Evolutionary conservation across 805 yeast genomes (phyloP), one percentile per base, ranked within the genome.

Genomic region (Zygosaccharomyces bisporus): DNA sequence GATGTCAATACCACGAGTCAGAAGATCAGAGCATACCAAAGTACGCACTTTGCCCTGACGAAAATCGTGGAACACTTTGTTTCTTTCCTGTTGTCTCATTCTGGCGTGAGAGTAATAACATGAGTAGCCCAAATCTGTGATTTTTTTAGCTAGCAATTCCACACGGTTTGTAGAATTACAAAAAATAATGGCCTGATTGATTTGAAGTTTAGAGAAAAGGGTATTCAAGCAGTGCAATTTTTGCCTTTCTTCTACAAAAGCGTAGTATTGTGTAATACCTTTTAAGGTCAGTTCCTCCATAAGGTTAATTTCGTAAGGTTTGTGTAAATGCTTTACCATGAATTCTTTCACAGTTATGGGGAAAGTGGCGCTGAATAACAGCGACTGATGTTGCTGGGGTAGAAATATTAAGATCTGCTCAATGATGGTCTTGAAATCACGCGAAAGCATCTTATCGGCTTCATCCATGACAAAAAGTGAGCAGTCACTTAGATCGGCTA

Each of bases 1-100:
- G 58, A 93, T 91, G 75, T 93, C 99, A 60, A 93, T 93, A 78
- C 99, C 98, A 76, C 98, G 86, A 23, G 98, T 91, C 52, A 93
- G 77, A 51, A 93, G 75, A 71, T 93, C 99, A 1, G 98, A 86
- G 71, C 99, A 93, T 32, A 93, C 99, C 60, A 93, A 76, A 63
- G 93, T 93, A 72, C 99, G 84, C 62, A 93, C 96, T 66, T 87
- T 89, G 39, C 99, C 99, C 65, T 88, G 95, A 75, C 99, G 86
- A 68, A 93, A 93, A 68, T 93, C 98, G 66, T 93, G 99, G 80
- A 93, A 93, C 5, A 93, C 99, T 64, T 89, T 87, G 72, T 93
- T 93, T 77, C 99, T 86, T 42, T 95, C 95, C 51, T 83, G 83
- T 72, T 93, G 98, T 31, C 95, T 91, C 99, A 93, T 93, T 67